Evolutionary conservation across 495 filamentous ascomycete species (phyloP), one percentile per base, ranked within the genome.

Genomic region (Parathielavia appendiculata): DNA sequence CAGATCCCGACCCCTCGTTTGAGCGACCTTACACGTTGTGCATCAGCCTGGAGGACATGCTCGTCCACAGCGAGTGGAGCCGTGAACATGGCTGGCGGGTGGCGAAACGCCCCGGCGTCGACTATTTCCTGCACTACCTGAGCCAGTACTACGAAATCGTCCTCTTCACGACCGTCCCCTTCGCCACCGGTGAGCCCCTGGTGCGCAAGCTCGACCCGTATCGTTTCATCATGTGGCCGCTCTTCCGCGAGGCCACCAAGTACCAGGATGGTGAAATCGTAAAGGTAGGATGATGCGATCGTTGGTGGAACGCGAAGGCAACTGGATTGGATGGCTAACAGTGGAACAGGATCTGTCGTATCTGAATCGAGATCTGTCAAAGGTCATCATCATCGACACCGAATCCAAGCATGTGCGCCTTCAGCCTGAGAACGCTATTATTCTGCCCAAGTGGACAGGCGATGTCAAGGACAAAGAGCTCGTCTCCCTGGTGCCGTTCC

Each of bases 71-170:
- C 69, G 89, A 95, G 65, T 98, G 93, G 93, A 83, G 83, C 20
- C 83, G 91, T 51, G 87, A 97, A 64, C 88, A 97, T 64, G 93
- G 93, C 30, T 98, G 93, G 92, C 84, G 92, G 57, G 82, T 92
- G 63, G 93, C 93, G 43, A 98, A 98, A 76, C 84, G 93, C 36
- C 93, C 93, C 30, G 93, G 93, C 41, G 80, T 96, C 46, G 93
- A 98, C 75, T 98, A 98, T 77, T 97, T 98, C 77, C 72, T 98
- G 54, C 89, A 88, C 66, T 98, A 98, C 69, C 79, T 98, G 40
- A 91, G 86, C 73, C 90, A 96, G 69, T 97, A 97, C 78, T 98
- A 96, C 72, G 93, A 98, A 70, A 79, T 98, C 22, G 95, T 97
- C 39, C 81, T 98, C 46, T 98, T 96, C 77, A 97, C 95, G 30